Base-by-base conservation (phyloP, 257 asterid species). In the Euphrasia confusa region DNA sequence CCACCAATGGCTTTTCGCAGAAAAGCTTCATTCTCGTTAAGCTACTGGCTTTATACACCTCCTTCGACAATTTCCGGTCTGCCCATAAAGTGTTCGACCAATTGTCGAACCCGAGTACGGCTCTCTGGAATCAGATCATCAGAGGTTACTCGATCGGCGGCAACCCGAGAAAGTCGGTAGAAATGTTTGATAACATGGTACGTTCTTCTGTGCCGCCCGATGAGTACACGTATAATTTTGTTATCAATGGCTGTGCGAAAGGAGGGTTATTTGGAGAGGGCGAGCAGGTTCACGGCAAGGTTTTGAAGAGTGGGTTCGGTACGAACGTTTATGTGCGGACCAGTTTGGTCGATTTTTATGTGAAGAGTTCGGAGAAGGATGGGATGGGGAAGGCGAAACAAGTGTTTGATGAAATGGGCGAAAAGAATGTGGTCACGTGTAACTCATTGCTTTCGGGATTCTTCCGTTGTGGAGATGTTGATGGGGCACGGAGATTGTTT, bases 121-220 rank as follows among this genome's bases (percentile, higher is more conserved):
- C 72, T 7, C 77, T 79, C 57, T 87, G 89, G 83, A 90, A 90
- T 71, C 97, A 90, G 62, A 74, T 90, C 40, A 85, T 90, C 35
- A 71, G 83, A 60, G 80, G 86, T 1, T 66, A 73, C 69, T 73
- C 77, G 14, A 37, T 53, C 24, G 42, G 60, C 45, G 80, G 79
- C 17, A 61, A 65, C 65, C 77, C 81, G 3, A 53, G 66, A 9
- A 71, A 70, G 39, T 78, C 89, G 4, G 47, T 85, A 14, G 55
- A 74, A 44, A 2, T 82, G 48, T 82, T 83, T 64, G 55, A 45
- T 27, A 6, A 40, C 6, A 83, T 90, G 96, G 78, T 57, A 3
- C 72, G 66, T 37, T 75, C 81, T 14, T 58, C 7, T 4, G 74
- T 75, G 52, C 70, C 47, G 72, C 80, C 96, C 5, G 97, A 90